phyloP scores from a whole-genome alignment of 169 alveolate genomes.

The Plasmodium vinckei region DNA sequence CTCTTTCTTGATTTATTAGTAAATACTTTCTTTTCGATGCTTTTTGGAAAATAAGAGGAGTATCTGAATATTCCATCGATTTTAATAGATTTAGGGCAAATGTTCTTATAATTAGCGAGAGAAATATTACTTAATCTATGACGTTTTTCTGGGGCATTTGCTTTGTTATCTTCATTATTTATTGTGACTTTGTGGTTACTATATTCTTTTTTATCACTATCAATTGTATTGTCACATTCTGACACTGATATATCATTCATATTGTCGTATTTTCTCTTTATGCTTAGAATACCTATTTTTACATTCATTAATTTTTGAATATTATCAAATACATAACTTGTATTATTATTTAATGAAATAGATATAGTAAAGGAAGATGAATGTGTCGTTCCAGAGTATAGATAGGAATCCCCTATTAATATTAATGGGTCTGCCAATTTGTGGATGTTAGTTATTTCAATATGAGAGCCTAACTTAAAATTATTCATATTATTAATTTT shows the following conservation, averaged over 20 bases:
- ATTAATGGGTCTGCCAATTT: slow-evolving; percentile 18
- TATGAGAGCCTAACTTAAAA: slow-evolving; percentile 51
- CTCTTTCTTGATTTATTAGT: slow-evolving; percentile 10
- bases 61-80: slow-evolving; percentile 19
- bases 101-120: slow-evolving; percentile 4
- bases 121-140: slow-evolving; percentile 22
- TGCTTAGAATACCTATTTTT: slow-evolving; percentile 44
- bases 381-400: slow-evolving; percentile 52
- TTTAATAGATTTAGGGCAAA: not conserved
- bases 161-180: slow-evolving; percentile 3
- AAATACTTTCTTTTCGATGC: slow-evolving; percentile 29
- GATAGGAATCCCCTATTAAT: slow-evolving; percentile 29
- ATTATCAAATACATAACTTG: not conserved
- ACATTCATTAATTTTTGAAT: slow-evolving; percentile 13
- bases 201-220: not conserved
- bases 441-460: slow-evolving; percentile 29
- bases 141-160: not conserved
- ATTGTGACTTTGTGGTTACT: slow-evolving; percentile 4
- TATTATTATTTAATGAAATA: slow-evolving; percentile 7
- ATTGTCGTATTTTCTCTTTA: slow-evolving; percentile 4
- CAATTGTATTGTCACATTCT: not conserved
- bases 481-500: slow-evolving; percentile 13
- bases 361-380: slow-evolving; percentile 42
- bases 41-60: slow-evolving; percentile 31
- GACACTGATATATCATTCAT: not conserved